These are phyloP conservation scores for Fusarium piperis DNA, from an alignment of 2,329 filamentous ascomycete species.

Conservation along the genomic window DNA sequence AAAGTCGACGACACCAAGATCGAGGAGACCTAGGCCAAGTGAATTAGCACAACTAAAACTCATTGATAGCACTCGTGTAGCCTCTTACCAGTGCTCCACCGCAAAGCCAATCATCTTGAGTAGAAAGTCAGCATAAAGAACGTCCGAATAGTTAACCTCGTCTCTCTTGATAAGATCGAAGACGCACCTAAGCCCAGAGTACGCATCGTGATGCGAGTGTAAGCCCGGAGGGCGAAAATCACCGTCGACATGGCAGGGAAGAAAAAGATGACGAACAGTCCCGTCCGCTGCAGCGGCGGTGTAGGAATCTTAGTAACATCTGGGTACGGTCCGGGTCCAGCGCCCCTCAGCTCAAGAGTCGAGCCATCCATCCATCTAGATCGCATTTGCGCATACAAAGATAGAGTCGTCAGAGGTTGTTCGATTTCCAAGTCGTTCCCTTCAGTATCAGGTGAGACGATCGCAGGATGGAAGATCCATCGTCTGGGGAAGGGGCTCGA, in stretches of 20 bases:
- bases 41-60: not conserved
- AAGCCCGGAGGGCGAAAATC: slow-evolving; percentile 38
- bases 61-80: not conserved
- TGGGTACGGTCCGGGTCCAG: slow-evolving; percentile 18
- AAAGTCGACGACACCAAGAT: slow-evolving; percentile 26
- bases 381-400: not conserved
- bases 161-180: slow-evolving; percentile 12
- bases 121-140: not conserved
- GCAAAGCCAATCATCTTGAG: not conserved
- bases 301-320: slow-evolving; percentile 46
- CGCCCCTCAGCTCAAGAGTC: not conserved
- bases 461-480: not conserved
- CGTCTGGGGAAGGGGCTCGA: not conserved
- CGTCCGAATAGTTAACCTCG: not conserved
- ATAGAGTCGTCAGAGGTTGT: not conserved
- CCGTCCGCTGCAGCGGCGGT: slow-evolving; percentile 44
- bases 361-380: not conserved
- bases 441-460: not conserved
- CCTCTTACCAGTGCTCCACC: not conserved
- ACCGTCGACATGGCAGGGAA: slow-evolving; percentile 45
- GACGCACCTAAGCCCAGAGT: slow-evolving; percentile 38
- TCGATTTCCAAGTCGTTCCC: not conserved
- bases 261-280: slow-evolving; percentile 45
- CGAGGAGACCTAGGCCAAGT: slow-evolving; percentile 11
- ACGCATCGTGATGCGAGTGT: slow-evolving; percentile 42